Evolutionary conservation across 73 alveolate genomes (phyloP), one percentile per base, ranked within the genome.

Genomic region (Tetrahymena thermophila): DNA sequence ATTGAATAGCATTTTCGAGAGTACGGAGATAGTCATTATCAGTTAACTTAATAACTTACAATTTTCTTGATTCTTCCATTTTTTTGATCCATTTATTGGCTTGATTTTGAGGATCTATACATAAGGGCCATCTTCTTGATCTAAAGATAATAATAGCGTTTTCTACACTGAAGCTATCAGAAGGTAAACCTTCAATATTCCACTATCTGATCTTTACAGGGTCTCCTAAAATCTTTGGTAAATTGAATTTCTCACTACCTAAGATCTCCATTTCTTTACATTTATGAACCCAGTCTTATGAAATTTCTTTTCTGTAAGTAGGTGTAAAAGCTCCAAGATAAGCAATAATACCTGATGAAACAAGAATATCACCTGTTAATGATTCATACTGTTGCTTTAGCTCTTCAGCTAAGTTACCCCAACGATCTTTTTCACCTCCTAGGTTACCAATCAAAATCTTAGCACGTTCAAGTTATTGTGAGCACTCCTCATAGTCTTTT

Each of bases 381-480:
- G 98, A 98, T 96, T 97, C 97, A 83, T 99, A 99, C 84, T 97
- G 98, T 43, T 95, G 96, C n/a, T 98, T 98, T 56, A 98, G 94
- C 93, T 94, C 94, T 85, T 97, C 97, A 50, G 99, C 99, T 57
- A 98, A 96, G 94, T 97, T 99, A 84, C 98, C 98, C 99, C 99
- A 99, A 89, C 99, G 98, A 35, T 98, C 99, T 97, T 99, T 99
- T 96, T 99, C 99, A 43, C 99, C 99, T 34, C 99, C 99, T 85
- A 99, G 96, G 35, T 99, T 97, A 93, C 99, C 99, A 96, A 99
- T 99, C 96, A 99, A 98, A 93, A 98, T 98, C 96, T 98, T 98
- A 2, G 99, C 99, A 93, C 99, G 97, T 96, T 97, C 99, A 93
- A 99, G 95, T 96, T 98, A 95, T 94, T 97, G 97, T 84, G 98